These are phyloP conservation scores for Comarum palustre DNA, from an alignment of 306 rosid species.

Conservation along the genomic window DNA sequence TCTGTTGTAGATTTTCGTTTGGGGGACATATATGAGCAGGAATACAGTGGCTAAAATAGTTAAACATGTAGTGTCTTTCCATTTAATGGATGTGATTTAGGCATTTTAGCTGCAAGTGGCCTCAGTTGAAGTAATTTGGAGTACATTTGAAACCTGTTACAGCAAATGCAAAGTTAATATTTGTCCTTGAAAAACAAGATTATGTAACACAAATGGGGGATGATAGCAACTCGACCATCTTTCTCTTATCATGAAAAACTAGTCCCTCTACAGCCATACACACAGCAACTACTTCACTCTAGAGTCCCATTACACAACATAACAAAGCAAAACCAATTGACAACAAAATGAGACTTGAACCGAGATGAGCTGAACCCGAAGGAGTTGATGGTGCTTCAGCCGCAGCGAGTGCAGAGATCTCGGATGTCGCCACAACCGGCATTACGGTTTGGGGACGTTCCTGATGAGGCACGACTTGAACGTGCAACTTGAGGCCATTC, in stretches of 20 bases:
- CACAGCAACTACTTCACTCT: background rate
- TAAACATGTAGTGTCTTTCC: background rate
- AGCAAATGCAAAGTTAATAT: background rate
- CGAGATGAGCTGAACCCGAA: conserved; percentile 36
- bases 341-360: conserved; percentile 15
- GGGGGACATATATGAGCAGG: background rate
- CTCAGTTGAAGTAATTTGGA: background rate
- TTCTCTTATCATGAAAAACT: background rate
- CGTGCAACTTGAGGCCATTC: conserved; percentile 59
- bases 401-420: background rate
- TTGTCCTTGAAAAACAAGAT: background rate
- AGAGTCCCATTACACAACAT: background rate
- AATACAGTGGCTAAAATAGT: background rate
- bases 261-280: background rate
- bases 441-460: background rate
- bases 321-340: conserved; percentile 15
- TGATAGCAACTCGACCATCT: background rate
- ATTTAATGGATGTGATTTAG: background rate
- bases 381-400: conserved; percentile 56
- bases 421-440: background rate
- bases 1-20: background rate
- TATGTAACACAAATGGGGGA: background rate
- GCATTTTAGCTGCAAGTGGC: background rate
- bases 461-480: conserved; percentile 43
- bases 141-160: background rate